Conservation (phyloP, 1,139 yeast genomes). For the Saccharomyces hybrid region DNA sequence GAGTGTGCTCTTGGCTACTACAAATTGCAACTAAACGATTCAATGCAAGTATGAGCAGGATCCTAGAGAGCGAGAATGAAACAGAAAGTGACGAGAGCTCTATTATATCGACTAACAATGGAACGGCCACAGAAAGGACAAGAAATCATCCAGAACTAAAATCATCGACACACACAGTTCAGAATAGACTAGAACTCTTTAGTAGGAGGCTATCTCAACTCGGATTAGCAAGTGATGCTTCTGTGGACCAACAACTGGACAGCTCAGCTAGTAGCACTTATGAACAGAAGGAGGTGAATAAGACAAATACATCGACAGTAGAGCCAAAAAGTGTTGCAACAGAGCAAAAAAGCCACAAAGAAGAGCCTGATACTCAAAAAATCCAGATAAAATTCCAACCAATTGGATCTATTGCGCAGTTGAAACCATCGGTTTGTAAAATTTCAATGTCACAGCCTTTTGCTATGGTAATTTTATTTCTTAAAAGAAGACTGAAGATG, state of each 20-base stretch:
- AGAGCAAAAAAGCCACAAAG: neutral
- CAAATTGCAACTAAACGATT: neutral
- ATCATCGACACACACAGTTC: slow-evolving; percentile 8
- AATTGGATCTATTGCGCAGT: slow-evolving; percentile 27
- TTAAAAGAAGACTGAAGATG: slow-evolving; percentile 19
- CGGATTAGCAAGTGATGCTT: slow-evolving; percentile 17
- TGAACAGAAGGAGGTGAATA: neutral
- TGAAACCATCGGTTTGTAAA: slow-evolving; percentile 24
- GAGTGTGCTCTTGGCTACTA: neutral
- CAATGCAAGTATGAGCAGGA: neutral
- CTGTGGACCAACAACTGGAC: neutral
- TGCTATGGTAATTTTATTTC: slow-evolving; percentile 21
- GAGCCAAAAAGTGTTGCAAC: too few relatives aligned
- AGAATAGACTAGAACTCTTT: slow-evolving; percentile 21
- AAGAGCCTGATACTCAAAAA: slow-evolving; percentile 9
- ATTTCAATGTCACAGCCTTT: slow-evolving; percentile 27
- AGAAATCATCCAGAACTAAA: neutral
- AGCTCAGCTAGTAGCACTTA: neutral
- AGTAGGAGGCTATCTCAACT: slow-evolving; percentile 22
- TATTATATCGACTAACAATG: neutral
- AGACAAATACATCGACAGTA: neutral
- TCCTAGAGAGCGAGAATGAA: neutral
- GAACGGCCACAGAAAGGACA: neutral
- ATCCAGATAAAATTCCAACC: slow-evolving; percentile 28
- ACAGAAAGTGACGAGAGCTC: neutral